These are phyloP conservation scores for Aureobasidium sp. DNA, from an alignment of 2,329 filamentous ascomycete species.

Conservation along the genomic window DNA sequence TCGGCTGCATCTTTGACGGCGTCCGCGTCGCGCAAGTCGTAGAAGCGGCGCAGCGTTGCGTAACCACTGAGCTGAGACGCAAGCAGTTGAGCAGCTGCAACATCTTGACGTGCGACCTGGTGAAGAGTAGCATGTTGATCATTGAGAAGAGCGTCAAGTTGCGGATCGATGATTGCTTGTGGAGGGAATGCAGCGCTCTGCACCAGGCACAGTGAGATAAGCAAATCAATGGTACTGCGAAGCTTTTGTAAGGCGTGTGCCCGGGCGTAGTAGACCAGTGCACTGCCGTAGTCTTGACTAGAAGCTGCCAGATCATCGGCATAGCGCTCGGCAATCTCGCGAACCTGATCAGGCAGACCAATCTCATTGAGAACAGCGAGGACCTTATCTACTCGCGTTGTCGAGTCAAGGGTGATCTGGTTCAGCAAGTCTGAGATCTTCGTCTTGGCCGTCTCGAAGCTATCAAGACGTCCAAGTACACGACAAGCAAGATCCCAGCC, in stretches of 20 bases:
- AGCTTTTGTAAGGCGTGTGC: slow-evolving; percentile 72
- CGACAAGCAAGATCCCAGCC: slow-evolving; percentile 89
- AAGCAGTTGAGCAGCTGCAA: slow-evolving; percentile 73
- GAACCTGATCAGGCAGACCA: slow-evolving; percentile 69
- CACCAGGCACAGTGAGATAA: slow-evolving; percentile 79
- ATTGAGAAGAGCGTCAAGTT: slow-evolving; percentile 60
- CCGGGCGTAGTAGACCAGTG: slow-evolving; percentile 83
- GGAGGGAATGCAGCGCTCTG: slow-evolving; percentile 76
- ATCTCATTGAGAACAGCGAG: slow-evolving; percentile 70
- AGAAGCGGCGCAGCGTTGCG: slow-evolving; percentile 82
- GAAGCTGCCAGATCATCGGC: slow-evolving; percentile 67
- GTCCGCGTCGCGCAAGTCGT: slow-evolving; percentile 74
- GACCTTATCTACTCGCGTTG: slow-evolving; percentile 69
- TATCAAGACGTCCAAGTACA: slow-evolving; percentile 72
- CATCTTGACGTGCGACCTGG: slow-evolving; percentile 62
- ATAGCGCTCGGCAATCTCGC: slow-evolving; percentile 77
- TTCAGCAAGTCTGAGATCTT: slow-evolving; percentile 67
- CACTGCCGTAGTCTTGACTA: slow-evolving; percentile 73
- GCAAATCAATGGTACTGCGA: slow-evolving; percentile 73
- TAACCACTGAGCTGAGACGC: slow-evolving; percentile 86
- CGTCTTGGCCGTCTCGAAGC: slow-evolving; percentile 60
- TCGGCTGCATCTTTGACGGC: slow-evolving; percentile 19
- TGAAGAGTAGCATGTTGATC: slow-evolving; percentile 65
- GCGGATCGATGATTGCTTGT: slow-evolving; percentile 60
- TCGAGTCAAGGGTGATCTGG: slow-evolving; percentile 62